Percentiles rank a stretch among this genome's conserved stretches.
Conservation (phyloP, 2,329 filamentous ascomycete species). For the Monilinia fructicola region DNA sequence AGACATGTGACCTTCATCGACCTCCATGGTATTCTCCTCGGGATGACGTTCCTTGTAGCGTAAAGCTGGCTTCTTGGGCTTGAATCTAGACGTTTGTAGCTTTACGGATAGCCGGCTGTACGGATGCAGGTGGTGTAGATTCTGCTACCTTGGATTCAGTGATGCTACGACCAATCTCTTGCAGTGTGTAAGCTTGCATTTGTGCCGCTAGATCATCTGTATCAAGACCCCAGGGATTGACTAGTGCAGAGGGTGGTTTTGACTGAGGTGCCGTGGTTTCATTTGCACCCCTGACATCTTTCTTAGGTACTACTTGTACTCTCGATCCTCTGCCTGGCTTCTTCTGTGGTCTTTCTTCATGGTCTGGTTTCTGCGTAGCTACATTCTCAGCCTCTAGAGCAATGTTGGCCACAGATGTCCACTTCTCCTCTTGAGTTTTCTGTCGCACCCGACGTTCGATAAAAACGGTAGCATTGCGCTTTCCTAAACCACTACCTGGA, state of each 20-base stretch:
- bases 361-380: conserved; percentile 12
- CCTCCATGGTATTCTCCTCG: conserved; percentile 37
- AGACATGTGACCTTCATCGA: conserved; percentile 33
- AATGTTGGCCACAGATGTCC: conserved; percentile 4
- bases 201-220: conserved; percentile 51
- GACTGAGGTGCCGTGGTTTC: conserved; percentile 3
- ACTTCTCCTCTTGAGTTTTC: conserved; percentile 18
- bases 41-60: conserved; percentile 59
- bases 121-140: conserved; percentile 23
- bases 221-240: conserved; percentile 42
- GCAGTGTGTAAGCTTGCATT: conserved; percentile 59
- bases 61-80: conserved; percentile 55
- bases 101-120: conserved; percentile 23
- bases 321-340: conserved; percentile 35
- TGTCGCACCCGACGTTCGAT: conserved; percentile 51
- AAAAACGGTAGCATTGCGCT: conserved; percentile 50
- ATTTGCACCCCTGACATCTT: not conserved
- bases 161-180: conserved; percentile 51
- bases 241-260: conserved; percentile 31
- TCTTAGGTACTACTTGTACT: conserved; percentile 17
- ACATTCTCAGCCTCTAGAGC: not conserved
- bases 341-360: conserved; percentile 30
- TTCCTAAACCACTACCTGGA: conserved; percentile 20
- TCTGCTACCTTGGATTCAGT: conserved; percentile 28
- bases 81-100: conserved; percentile 46